Evolutionary conservation across 441 rosid genomes (phyloP), one percentile per base, ranked within the genome.

Genomic region (Adansonia rubrostipa): DNA sequence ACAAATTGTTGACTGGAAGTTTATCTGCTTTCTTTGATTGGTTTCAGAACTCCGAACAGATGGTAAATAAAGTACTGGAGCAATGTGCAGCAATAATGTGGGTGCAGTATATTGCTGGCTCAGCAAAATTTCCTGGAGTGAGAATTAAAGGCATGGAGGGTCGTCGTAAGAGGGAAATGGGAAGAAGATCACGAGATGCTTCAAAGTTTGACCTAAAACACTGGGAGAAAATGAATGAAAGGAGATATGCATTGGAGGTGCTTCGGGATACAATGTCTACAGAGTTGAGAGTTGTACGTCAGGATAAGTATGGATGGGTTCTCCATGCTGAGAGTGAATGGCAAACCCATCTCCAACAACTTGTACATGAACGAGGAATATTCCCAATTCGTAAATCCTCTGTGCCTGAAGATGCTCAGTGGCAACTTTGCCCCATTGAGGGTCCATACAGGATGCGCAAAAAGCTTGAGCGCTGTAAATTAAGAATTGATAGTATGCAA

Each of bases 381-480:
- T 91, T 97, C 79, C 99, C 99, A 47, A 84, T 96, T 89, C 88
- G 84, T 70, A 93, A 85, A 84, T 83, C 92, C 78, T 74, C 86
- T 77, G 81, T 71, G 58, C 79, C 82, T 79, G 95, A 88, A 81
- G 94, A 96, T 85, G 92, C 93, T 57, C 94, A 91, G 76, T 97
- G 99, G 99, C 99, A 96, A 92, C 99, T 97, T 82, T 96, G 99
- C 89, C 98, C 98, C 47, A 96, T 97, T 81, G 99, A 96, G 91
- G 99, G 99, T 76, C 99, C 99, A 44, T 97, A 97, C 84, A 92
- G 99, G 86, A 97, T 93, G 99, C 99, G 99, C 53, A 97, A 97
- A 85, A 97, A 94, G 90, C 98, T 97, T 82, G 99, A 93, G 82
- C 93, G 91, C 74, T 90, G 93, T 90, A 92, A 87, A 79, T 88